These are phyloP conservation scores for Colletotrichum tropicicola DNA, from an alignment of 2,329 filamentous ascomycete genomes.

Conservation along the genomic window DNA sequence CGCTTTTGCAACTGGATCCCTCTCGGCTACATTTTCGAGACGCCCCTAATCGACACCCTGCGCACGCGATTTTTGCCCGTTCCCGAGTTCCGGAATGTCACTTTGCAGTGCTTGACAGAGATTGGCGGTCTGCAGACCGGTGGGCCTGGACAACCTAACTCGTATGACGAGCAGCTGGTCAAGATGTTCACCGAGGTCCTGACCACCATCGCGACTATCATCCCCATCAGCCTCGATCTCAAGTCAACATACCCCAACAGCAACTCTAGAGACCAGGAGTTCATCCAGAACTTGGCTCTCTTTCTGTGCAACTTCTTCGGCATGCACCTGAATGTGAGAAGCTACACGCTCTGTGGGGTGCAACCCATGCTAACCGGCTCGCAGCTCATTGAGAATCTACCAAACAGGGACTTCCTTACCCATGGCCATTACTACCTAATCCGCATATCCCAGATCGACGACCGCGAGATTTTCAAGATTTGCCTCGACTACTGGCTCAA, in stretches of 20 bases:
- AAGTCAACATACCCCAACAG: conserved; percentile 92
- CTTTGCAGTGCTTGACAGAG: conserved; percentile 95
- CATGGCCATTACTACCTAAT: conserved; percentile 99
- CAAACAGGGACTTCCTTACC: conserved; percentile 92
- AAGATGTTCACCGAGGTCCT: conserved; percentile 99
- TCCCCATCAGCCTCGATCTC: conserved; percentile 88
- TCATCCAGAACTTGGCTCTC: conserved; percentile 94
- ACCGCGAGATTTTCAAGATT: conserved; percentile 99
- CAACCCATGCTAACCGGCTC: conserved; percentile 28
- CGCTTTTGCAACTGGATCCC: conserved; percentile 99
- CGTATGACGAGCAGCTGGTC: conserved; percentile 94
- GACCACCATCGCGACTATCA: conserved; percentile 91
- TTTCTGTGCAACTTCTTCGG: conserved; percentile 98
- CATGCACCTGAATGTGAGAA: conserved; percentile 81
- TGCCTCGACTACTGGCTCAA: conserved; percentile 99
- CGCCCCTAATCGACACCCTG: conserved; percentile 91
- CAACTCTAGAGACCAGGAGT: conserved; percentile 94
- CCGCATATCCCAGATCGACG: conserved; percentile 97
- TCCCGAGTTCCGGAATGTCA: conserved; percentile 96
- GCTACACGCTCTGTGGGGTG: not conserved
- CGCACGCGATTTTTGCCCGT: conserved; percentile 91
- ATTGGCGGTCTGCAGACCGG: conserved; percentile 94
- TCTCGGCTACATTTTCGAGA: conserved; percentile 98
- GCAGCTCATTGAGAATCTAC: conserved; percentile 92
- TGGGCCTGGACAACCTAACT: conserved; percentile 69